A percentile compares a stretch with the other conserved stretches of the same genome.
phyloP scores from a whole-genome alignment of 2,329 filamentous ascomycete species.

The Calonectria hawksworthii region DNA sequence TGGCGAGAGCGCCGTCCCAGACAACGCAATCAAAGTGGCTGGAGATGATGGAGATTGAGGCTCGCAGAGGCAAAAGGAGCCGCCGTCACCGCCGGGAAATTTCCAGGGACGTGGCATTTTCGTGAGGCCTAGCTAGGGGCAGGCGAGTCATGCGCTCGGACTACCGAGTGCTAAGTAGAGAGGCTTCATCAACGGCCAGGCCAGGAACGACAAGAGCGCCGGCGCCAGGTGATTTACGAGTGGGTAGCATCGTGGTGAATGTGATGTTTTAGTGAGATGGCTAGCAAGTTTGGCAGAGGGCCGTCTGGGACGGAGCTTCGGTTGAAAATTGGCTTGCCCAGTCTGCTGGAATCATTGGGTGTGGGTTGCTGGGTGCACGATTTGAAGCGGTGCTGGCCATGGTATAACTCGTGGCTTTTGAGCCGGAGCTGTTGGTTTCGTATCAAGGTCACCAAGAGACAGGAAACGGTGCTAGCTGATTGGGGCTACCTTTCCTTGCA shows the following conservation, averaged over 20 bases:
- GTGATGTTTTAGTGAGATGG: not conserved
- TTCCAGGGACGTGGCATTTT: slow-evolving; percentile 14
- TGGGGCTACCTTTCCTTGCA: not conserved
- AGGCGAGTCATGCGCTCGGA: slow-evolving; percentile 28
- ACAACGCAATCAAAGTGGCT: not conserved
- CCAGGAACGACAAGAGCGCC: not conserved
- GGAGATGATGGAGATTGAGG: slow-evolving; percentile 15
- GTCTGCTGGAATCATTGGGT: not conserved
- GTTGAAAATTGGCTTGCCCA: slow-evolving; percentile 6
- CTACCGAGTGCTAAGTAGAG: not conserved
- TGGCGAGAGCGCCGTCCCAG: not conserved
- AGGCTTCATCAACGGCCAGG: not conserved
- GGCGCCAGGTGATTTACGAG: slow-evolving; percentile 1
- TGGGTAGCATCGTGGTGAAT: not conserved
- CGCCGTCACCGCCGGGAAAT: slow-evolving; percentile 29
- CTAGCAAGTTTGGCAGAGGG: slow-evolving; percentile 14
- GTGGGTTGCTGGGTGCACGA: not conserved
- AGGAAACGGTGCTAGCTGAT: not conserved
- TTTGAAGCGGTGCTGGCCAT: not conserved
- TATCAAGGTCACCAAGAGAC: not conserved
- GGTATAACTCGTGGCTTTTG: slow-evolving; percentile 17
- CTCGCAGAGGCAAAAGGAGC: slow-evolving; percentile 7
- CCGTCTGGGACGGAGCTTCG: not conserved
- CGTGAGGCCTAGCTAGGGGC: slow-evolving; percentile 4
- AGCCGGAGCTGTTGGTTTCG: not conserved